These are phyloP conservation scores for Punctularia strigosozonata DNA, from an alignment of 768 basidiomycete genomes.

Conservation along the genomic window DNA sequence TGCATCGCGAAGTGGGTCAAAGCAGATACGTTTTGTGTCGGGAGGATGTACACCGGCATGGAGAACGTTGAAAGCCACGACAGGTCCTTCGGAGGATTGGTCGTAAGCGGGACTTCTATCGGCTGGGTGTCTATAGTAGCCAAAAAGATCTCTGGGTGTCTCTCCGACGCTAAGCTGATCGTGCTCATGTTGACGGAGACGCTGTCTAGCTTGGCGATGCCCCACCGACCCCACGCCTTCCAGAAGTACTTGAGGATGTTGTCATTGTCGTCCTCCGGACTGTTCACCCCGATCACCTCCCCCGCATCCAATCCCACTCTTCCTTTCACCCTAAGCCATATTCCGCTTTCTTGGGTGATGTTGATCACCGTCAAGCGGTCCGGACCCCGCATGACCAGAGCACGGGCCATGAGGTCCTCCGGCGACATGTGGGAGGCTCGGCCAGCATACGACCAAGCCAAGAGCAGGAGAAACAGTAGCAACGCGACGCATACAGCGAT, in stretches of 20 bases:
- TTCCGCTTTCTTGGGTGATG: slow-evolving; percentile 40
- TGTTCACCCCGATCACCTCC: slow-evolving; percentile 41
- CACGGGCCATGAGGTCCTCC: slow-evolving; percentile 44
- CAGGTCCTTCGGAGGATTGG: slow-evolving; percentile 35
- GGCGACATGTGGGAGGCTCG: slow-evolving; percentile 39
- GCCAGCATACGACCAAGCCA: slow-evolving; percentile 59
- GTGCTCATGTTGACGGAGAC: slow-evolving; percentile 36
- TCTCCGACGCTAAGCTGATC: slow-evolving; percentile 34
- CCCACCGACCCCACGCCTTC: slow-evolving; percentile 58
- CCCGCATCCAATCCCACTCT: slow-evolving; percentile 62
- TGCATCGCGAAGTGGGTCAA: slow-evolving; percentile 41
- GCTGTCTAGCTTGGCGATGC: slow-evolving; percentile 40
- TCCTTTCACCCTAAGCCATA: slow-evolving; percentile 49
- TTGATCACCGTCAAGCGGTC: slow-evolving; percentile 51
- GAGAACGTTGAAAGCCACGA: slow-evolving; percentile 52
- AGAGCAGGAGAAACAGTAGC: slow-evolving; percentile 31
- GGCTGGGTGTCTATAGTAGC: slow-evolving; percentile 34
- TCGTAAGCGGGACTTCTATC: slow-evolving; percentile 43
- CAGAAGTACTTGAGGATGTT: no score
- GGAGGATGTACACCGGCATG: slow-evolving; percentile 35
- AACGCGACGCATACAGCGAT: slow-evolving; percentile 36
- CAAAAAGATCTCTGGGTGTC: slow-evolving; percentile 28
- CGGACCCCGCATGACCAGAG: slow-evolving; percentile 48
- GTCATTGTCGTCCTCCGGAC: slow-evolving; percentile 28
- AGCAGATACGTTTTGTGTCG: slow-evolving; percentile 37